Conservation (phyloP, 495 filamentous ascomycete genomes). For the Saxophila tyrrhenica region DNA sequence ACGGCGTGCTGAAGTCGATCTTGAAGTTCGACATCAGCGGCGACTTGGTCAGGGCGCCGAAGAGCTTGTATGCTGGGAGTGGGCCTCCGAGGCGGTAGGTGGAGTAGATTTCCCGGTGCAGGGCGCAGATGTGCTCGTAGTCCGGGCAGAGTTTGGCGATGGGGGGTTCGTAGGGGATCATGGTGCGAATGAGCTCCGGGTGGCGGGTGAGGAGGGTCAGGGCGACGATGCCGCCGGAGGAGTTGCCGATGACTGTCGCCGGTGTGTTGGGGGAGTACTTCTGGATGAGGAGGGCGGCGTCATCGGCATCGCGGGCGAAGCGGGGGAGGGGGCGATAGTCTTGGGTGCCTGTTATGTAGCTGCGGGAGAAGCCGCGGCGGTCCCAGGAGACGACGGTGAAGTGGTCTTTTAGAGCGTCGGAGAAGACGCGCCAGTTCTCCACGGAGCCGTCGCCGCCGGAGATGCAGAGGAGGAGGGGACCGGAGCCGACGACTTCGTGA, state of each 20-base stretch:
- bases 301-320: conserved; percentile 13
- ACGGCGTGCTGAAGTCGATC: background rate
- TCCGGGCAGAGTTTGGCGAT: conserved; percentile 11
- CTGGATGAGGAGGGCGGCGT: conserved; percentile 12
- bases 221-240: conserved; percentile 13
- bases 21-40: background rate
- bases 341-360: conserved; percentile 8
- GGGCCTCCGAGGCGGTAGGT: conserved; percentile 17
- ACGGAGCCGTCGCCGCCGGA: conserved; percentile 11
- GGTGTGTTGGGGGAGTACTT: conserved; percentile 4
- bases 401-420: background rate
- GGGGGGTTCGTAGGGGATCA: conserved; percentile 13
- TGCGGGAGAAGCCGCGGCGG: conserved; percentile 5
- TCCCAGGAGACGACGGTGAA: conserved; percentile 3
- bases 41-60: background rate
- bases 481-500: conserved; percentile 11
- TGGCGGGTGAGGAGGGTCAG: conserved; percentile 7
- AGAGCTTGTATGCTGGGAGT: conserved; percentile 1
- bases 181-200: conserved; percentile 3
- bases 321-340: conserved; percentile 6
- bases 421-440: conserved; percentile 3
- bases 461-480: conserved; percentile 18
- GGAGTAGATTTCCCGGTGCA: conserved; percentile 7
- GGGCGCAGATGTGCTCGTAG: conserved; percentile 2
- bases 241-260: conserved; percentile 12